Percentiles rank a stretch among this genome's conserved stretches.
These are phyloP conservation scores for Cryptosporidium muris DNA, from an alignment of 169 alveolate genomes.

Conservation along the genomic window DNA sequence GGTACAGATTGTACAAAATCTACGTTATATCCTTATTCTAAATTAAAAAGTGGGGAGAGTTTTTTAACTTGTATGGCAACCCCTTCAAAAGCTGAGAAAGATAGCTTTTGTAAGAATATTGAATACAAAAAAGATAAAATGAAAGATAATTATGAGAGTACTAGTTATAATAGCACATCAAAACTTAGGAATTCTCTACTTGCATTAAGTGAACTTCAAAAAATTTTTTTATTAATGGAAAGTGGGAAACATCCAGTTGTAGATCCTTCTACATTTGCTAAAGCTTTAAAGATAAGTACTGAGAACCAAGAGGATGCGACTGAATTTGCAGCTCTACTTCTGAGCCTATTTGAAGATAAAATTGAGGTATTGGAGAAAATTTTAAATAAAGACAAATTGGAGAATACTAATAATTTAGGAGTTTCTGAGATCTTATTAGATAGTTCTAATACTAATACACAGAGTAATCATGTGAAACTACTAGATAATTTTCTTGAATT, in stretches of 20 bases:
- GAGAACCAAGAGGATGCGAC: constrained; percentile 71
- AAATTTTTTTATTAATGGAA: constrained; percentile 56
- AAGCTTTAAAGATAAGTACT: constrained; percentile 57
- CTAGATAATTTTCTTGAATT: no score
- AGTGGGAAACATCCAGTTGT: constrained; percentile 45
- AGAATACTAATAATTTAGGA: not conserved
- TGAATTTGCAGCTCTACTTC: constrained; percentile 44
- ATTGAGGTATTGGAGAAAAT: constrained; percentile 5
- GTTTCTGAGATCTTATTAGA: no score
- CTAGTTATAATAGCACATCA: not conserved
- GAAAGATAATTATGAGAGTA: not conserved
- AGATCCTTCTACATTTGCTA: constrained; percentile 48
- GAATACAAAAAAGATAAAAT: not conserved
- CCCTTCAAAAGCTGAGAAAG: constrained; percentile 3
- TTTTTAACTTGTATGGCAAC: constrained; percentile 37
- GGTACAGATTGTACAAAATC: not conserved
- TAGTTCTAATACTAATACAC: not conserved
- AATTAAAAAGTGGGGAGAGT: constrained; percentile 15
- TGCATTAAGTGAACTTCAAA: constrained; percentile 49
- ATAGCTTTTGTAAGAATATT: not conserved
- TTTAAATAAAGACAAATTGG: constrained; percentile 2
- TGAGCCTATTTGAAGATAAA: constrained; percentile 46
- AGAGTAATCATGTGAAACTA: no score
- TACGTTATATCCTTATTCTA: not conserved
- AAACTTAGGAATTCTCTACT: constrained; percentile 7